Base-by-base conservation (phyloP, 768 basidiomycete species). In the Dioszegia hungarica region DNA sequence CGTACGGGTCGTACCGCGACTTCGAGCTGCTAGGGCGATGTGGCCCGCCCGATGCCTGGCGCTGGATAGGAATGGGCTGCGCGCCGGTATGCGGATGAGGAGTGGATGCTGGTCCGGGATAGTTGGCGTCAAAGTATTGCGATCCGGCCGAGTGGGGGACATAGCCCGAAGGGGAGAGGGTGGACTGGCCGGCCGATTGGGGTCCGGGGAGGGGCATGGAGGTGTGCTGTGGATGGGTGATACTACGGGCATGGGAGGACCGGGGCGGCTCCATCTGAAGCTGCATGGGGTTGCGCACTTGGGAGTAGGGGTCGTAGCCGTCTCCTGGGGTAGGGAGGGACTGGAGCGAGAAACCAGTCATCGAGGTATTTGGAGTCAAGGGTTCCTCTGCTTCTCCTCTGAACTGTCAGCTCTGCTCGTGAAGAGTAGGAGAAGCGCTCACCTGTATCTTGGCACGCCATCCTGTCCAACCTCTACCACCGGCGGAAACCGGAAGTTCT, bases 401-500 rank as follows among this genome's bases (percentile, higher is more conserved):
- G 41, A 9, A 40, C 3, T 44, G 28, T 27, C 25, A 5, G 5
- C 28, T 38, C 33, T 15, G 25, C 14, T 29, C 9, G 31, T 36
- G 33, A 20, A 19, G 20, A 12, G 31, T 20, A 27, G 2, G 3
- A 11, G 2, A 46, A n/a, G n/a, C n/a, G 20, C 71, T 56, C 54
- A 70, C 72, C 71, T 82, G 74, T 93, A 94, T 29, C 87, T 81
- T 27, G 85, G 84, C 15, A 87, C 67, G 48, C 91, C 91, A 73
- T 94, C 90, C 6, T 83, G 80, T 43, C 88, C 91, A 22, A 88
- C 79, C 66, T 93, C 90, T 43, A 92, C 86, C 75, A 89, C 84
- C 31, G 91, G 90, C 3, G 90, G 89, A 67, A 88, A 86, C 31
- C 93, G 83, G 63, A 95, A 97, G 70, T 92, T 88, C 0, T 87